phyloP scores from a whole-genome alignment of 768 basidiomycete species.

The Mycena galericulata region DNA sequence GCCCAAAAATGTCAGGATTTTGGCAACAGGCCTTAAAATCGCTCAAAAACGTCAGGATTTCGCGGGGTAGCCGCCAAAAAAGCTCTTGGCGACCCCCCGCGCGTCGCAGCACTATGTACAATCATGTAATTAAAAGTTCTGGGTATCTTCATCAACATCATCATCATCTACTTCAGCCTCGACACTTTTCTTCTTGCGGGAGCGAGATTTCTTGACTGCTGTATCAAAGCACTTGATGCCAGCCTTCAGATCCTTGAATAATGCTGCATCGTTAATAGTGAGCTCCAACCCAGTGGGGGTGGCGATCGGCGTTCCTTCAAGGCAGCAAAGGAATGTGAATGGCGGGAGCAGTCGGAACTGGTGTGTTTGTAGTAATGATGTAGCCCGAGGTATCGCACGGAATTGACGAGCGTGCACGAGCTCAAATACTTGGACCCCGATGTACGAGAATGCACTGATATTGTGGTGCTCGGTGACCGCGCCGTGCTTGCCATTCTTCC shows the following conservation, averaged over 20 bases:
- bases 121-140: neutral
- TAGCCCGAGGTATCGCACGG: neutral
- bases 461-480: constrained; percentile 33
- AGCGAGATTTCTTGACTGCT: neutral
- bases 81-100: neutral
- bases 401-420: neutral
- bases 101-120: neutral
- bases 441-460: constrained; percentile 41
- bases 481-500: constrained; percentile 43
- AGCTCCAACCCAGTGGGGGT: neutral
- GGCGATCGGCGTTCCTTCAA: neutral
- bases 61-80: neutral
- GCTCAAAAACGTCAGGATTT: constrained; percentile 11
- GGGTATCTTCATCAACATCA: neutral
- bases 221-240: neutral
- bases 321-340: neutral
- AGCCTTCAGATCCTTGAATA: neutral
- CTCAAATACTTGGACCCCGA: constrained; percentile 33
- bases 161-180: neutral
- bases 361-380: neutral
- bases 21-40: neutral
- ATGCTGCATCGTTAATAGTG: neutral
- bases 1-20: neutral
- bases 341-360: neutral
- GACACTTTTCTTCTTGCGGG: neutral